Base-by-base conservation (phyloP, 225 moss, liverwort and hornwort genomes). In the Polytrichum formosum region DNA sequence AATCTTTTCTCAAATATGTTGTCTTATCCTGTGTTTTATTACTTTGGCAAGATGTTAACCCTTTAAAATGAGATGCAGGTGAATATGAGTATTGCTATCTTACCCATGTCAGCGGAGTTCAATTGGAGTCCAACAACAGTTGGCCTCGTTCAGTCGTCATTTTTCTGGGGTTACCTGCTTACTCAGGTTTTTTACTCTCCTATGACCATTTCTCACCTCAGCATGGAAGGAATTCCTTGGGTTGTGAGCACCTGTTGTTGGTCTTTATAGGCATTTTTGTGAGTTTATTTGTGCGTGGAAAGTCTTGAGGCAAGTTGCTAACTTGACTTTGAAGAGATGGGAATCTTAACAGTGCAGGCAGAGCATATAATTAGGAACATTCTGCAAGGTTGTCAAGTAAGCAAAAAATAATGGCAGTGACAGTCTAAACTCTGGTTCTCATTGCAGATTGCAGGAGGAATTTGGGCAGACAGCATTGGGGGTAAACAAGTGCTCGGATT, bases 161-260 rank as follows among this genome's bases (percentile, higher is more conserved):
- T 98, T 68, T 98, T 98, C 83, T 98, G 98, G 98, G 98, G 98
- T 33, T 98, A 98, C 79, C 90, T 98, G 27, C 87, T 98, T 26
- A 98, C 98, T 70, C 98, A 98, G 97, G 97, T 98, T 72, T 26
- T 6, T 66, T 33, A 30, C 46, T 66, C 33, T 23, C n/a, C 21
- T 13, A 63, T 2, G 20, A 7, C 58, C 58, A 1, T 58, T 6
- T 58, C 58, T 58, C 58, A 20, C 58, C 58, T 58, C 13, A 46
- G 46, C 46, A 46, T 16, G 46, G 46, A 46, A 46, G 16, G 3
- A 16, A 46, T 46, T 46, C 13, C 46, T 46, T 46, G 46, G 46
- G 46, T 46, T 46, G 46, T 46, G 46, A 46, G 13, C 46, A 46
- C 46, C 46, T 46, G 16, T 46, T 46, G 46, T 46, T 46, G 46